Percentiles rank a stretch among this genome's conserved stretches.
Evolutionary conservation across 1,284 basidiomycete species (phyloP).

Genomic region (Ganoderma lingzhi): DNA sequence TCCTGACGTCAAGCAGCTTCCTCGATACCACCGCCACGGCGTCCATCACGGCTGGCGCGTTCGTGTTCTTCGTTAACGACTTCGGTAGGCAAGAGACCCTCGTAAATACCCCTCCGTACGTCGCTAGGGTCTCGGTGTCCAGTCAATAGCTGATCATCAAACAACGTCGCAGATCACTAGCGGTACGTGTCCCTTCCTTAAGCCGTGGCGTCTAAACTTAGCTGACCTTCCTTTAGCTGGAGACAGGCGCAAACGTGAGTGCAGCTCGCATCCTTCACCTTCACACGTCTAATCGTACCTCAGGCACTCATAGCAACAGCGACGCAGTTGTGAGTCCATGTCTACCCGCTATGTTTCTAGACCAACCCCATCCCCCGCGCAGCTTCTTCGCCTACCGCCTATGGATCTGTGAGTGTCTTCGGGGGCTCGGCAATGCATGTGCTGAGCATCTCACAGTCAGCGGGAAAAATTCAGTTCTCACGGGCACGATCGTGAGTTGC

Average conservation of each 20-base stretch:
- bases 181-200: neutral
- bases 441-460: neutral
- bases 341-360: neutral
- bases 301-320: neutral
- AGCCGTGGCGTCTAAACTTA: neutral
- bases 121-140: no score
- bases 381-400: neutral
- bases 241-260: neutral
- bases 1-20: neutral
- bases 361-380: neutral
- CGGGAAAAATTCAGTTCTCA: neutral
- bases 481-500: neutral
- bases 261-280: neutral
- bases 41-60: neutral
- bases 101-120: neutral
- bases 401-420: neutral
- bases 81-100: neutral
- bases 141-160: no score
- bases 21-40: neutral
- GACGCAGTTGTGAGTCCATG: neutral
- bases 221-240: neutral
- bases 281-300: neutral
- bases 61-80: constrained; percentile 1
- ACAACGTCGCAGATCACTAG: neutral
- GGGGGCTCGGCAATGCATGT: neutral